phyloP scores from a whole-genome alignment of 495 filamentous ascomycete species.

The Achaetomiella virescens region DNA sequence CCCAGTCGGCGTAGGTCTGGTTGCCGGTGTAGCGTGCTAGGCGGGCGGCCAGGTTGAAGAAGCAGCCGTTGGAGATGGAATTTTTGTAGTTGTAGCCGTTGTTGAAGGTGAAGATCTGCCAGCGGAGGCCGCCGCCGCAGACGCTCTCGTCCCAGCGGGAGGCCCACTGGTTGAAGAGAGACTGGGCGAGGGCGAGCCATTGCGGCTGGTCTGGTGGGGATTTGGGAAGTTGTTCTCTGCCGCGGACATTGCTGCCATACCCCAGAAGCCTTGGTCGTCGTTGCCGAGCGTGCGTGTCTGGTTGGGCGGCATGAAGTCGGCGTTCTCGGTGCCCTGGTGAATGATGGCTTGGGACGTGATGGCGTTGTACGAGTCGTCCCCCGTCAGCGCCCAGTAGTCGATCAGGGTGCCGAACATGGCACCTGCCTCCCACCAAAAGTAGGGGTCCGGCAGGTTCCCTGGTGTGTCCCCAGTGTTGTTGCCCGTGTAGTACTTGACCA shows the following conservation, averaged over 20 bases:
- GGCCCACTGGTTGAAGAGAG: conserved; percentile 66
- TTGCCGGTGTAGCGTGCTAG: conserved; percentile 71
- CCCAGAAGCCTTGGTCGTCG: conserved; percentile 88
- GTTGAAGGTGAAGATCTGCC: conserved; percentile 82
- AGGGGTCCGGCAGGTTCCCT: conserved; percentile 67
- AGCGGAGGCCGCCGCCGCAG: conserved; percentile 73
- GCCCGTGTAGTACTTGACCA: conserved; percentile 59
- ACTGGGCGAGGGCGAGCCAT: conserved; percentile 75
- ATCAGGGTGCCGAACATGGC: conserved; percentile 70
- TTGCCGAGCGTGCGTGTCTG: conserved; percentile 73
- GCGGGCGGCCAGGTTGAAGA: conserved; percentile 77
- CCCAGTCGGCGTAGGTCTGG: conserved; percentile 70
- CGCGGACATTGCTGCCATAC: conserved; percentile 71
- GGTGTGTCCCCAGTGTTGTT: conserved; percentile 63
- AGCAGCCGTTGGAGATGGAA: conserved; percentile 67
- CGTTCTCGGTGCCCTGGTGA: conserved; percentile 61
- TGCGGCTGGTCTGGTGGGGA: conserved; percentile 56
- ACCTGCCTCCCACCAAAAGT: conserved; percentile 79
- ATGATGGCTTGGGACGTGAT: conserved; percentile 60
- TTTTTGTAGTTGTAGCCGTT: conserved; percentile 79
- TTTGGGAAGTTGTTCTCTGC: conserved; percentile 72
- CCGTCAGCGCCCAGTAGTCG: conserved; percentile 80
- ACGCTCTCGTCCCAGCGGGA: conserved; percentile 60
- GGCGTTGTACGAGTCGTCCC: conserved; percentile 66
- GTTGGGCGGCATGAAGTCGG: conserved; percentile 74